Conservation (phyloP, 1,139 yeast species). For the Petasospora fabianii region DNA sequence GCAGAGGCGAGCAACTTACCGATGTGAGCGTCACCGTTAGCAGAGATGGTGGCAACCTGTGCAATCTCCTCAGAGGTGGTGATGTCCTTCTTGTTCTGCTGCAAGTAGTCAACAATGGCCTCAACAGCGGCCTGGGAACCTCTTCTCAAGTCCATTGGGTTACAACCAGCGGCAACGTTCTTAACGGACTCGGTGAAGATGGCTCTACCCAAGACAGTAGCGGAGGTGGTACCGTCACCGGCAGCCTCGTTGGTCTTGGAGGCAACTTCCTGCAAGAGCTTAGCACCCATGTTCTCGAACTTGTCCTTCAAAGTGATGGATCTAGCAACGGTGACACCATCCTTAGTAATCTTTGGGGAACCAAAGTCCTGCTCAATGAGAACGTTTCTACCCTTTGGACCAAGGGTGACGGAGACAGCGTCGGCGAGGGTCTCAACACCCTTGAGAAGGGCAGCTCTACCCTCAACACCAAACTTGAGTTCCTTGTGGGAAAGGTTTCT, state of each 20-base stretch:
- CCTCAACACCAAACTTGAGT: slow-evolving; percentile 96
- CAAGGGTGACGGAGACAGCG: slow-evolving; percentile 95
- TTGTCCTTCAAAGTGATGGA: slow-evolving; percentile 85
- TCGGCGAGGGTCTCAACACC: slow-evolving; percentile 97
- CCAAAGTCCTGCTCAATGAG: slow-evolving; percentile 97
- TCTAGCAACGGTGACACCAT: slow-evolving; percentile 97
- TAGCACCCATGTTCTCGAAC: slow-evolving; percentile 96
- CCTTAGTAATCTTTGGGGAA: slow-evolving; percentile 97
- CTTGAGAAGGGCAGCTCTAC: slow-evolving; percentile 91
- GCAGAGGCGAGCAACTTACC: slow-evolving; percentile 94
- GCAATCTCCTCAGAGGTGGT: slow-evolving; percentile 97
- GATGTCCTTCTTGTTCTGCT: slow-evolving; percentile 90
- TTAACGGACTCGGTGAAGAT: slow-evolving; percentile 96
- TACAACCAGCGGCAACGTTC: slow-evolving; percentile 99
- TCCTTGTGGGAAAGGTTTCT: slow-evolving; percentile 85
- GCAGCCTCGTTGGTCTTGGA: slow-evolving; percentile 98
- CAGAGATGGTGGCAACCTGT: slow-evolving; percentile 98
- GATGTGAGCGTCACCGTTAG: slow-evolving; percentile 94
- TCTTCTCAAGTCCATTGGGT: slow-evolving; percentile 99
- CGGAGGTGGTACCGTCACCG: slow-evolving; percentile 99
- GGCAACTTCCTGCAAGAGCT: slow-evolving; percentile 95
- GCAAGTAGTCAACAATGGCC: slow-evolving; percentile 87
- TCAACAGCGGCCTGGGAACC: slow-evolving; percentile 99
- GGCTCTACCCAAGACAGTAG: slow-evolving; percentile 95
- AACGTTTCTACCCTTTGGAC: slow-evolving; percentile 98